phyloP scores from a whole-genome alignment of 345 rosid species.

The Litchi chinensis region DNA sequence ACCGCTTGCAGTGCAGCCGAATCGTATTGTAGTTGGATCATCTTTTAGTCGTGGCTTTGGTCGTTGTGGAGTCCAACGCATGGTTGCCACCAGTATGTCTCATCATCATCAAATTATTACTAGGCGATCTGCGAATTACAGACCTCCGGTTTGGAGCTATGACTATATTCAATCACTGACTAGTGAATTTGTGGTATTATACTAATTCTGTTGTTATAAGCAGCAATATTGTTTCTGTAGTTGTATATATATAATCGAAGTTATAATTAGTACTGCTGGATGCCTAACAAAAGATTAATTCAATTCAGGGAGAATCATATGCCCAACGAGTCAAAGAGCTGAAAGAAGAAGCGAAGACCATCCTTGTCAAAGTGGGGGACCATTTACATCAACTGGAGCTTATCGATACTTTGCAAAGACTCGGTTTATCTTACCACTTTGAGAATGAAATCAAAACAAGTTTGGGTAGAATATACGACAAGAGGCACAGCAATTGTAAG shows the following conservation, averaged over 20 bases:
- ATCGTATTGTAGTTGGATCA: too few species aligned
- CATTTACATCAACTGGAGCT: conserved; percentile 31
- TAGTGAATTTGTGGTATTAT: conserved; percentile 22
- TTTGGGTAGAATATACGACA: conserved; percentile 7
- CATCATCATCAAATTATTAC: neutral
- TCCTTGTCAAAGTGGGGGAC: neutral
- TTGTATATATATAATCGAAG: too few species aligned
- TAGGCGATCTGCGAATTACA: conserved; percentile 37
- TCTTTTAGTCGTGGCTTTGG: neutral
- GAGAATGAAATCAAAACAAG: conserved; percentile 23
- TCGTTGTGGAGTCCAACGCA: neutral
- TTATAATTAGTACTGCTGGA: too few species aligned
- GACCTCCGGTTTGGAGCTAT: conserved; percentile 33
- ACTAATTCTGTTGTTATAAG: too few species aligned
- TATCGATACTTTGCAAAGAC: conserved; percentile 36
- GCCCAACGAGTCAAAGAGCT: neutral
- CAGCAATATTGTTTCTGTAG: too few species aligned
- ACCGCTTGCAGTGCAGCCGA: neutral
- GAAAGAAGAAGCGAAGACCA: conserved; percentile 10
- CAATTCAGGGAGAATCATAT: conserved; percentile 15
- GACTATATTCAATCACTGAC: conserved; percentile 36
- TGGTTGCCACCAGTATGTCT: neutral
- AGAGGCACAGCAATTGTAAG: neutral
- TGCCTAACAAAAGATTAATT: neutral
- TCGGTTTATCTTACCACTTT: conserved; percentile 42